These are phyloP conservation scores for Blastobotrys malaysiensis DNA, from an alignment of 1,139 yeast species.

Conservation along the genomic window DNA sequence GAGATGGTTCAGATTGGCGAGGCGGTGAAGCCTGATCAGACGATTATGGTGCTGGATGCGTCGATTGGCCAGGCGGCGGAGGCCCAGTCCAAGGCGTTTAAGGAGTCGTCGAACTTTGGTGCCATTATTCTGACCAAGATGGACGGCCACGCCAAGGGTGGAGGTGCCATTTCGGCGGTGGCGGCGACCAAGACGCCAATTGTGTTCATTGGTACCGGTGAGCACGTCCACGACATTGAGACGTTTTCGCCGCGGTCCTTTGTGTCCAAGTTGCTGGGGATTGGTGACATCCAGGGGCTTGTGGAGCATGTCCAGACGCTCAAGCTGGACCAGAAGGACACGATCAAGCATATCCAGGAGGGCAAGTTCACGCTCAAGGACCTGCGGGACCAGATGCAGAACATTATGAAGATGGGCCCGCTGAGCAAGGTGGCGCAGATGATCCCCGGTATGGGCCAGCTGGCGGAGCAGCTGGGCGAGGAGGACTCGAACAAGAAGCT, in stretches of 20 bases:
- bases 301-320: constrained; percentile 90
- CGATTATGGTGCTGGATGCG: constrained; percentile 96
- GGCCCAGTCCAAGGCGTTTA: constrained; percentile 88
- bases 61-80: constrained; percentile 99
- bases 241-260: constrained; percentile 86
- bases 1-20: constrained; percentile 93
- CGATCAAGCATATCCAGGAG: constrained; percentile 88
- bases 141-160: constrained; percentile 99
- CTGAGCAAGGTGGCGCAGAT: constrained; percentile 86
- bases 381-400: constrained; percentile 92
- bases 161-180: constrained; percentile 98
- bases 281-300: constrained; percentile 91
- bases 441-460: constrained; percentile 84
- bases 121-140: constrained; percentile 91
- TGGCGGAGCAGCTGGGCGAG: constrained; percentile 77
- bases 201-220: constrained; percentile 96
- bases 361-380: constrained; percentile 92
- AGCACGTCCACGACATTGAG: constrained; percentile 90
- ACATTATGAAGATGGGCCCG: constrained; percentile 95
- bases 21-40: constrained; percentile 83
- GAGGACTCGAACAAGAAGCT: constrained; percentile 80
- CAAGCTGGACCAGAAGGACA: constrained; percentile 85
- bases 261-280: constrained; percentile 83
- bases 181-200: constrained; percentile 98
- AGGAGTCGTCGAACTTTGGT: constrained; percentile 89